Conservation (phyloP, 2,329 filamentous ascomycete genomes). For the Ophiocordyceps camponoti-saundersi region DNA sequence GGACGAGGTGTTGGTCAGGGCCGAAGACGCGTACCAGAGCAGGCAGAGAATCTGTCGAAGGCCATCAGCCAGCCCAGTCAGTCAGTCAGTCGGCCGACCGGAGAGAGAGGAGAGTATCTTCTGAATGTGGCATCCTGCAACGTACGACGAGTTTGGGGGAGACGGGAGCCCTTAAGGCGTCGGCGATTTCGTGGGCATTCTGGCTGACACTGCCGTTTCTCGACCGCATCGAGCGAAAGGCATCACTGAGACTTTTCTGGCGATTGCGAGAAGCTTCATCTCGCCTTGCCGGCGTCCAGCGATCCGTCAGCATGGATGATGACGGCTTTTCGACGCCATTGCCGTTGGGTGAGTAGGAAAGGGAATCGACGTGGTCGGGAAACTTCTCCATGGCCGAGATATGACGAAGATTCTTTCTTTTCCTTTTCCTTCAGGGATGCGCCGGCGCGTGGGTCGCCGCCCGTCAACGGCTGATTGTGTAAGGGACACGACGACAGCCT, state of each 20-base stretch:
- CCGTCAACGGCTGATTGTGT: background rate
- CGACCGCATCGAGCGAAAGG: constrained; percentile 66
- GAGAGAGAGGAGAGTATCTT: background rate
- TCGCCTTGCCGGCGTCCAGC: constrained; percentile 12
- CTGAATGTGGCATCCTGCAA: background rate
- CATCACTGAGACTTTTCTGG: constrained; percentile 79
- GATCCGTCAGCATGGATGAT: constrained; percentile 9
- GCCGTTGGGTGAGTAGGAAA: constrained; percentile 7
- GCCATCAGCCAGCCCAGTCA: background rate
- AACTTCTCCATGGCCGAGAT: constrained; percentile 33
- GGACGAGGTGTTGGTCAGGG: constrained; percentile 91
- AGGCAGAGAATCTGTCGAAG: constrained; percentile 56
- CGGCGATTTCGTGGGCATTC: constrained; percentile 85
- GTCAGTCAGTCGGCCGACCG: background rate
- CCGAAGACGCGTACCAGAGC: constrained; percentile 89
- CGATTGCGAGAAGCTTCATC: constrained; percentile 35
- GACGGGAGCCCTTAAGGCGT: constrained; percentile 76
- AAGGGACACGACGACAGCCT: background rate
- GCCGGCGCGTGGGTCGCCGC: too few species aligned
- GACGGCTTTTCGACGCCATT: background rate
- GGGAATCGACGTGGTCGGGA: constrained; percentile 33
- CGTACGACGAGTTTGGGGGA: constrained; percentile 75
- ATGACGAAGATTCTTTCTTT: background rate
- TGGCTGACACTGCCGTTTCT: constrained; percentile 76
- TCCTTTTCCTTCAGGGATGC: too few species aligned